phyloP scores from a whole-genome alignment of 768 basidiomycete species.

The Ramaria sp. region DNA sequence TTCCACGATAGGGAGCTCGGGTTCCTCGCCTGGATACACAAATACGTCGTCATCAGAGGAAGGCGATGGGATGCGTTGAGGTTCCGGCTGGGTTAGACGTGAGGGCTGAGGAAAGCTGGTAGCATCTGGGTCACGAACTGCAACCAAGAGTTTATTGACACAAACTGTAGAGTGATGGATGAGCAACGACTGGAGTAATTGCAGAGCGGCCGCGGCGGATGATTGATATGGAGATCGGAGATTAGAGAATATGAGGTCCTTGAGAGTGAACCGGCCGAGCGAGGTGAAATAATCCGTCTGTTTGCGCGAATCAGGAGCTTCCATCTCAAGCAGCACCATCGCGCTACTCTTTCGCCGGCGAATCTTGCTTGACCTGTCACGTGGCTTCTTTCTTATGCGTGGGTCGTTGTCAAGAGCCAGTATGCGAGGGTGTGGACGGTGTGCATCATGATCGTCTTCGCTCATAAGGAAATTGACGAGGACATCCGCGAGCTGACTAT shows the following conservation, averaged over 20 bases:
- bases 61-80: slow-evolving; percentile 1
- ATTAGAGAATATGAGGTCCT: slow-evolving; percentile 78
- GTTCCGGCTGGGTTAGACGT: slow-evolving; percentile 19
- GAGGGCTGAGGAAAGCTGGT: slow-evolving; percentile 64
- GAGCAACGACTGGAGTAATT: slow-evolving; percentile 70
- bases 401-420: slow-evolving; percentile 18
- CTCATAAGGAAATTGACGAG: slow-evolving; percentile 73
- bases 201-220: slow-evolving; percentile 66
- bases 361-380: slow-evolving; percentile 31
- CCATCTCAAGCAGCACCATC: slow-evolving; percentile 82
- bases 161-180: slow-evolving; percentile 53
- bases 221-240: slow-evolving; percentile 54
- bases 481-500: slow-evolving; percentile 56
- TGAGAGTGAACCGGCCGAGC: slow-evolving; percentile 81
- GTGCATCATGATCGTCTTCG: slow-evolving; percentile 68
- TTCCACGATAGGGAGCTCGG: slow-evolving; percentile 14
- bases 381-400: not conserved
- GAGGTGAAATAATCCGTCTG: slow-evolving; percentile 79
- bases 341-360: slow-evolving; percentile 75
- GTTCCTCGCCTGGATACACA: slow-evolving; percentile 27
- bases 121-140: slow-evolving; percentile 57
- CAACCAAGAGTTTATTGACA: slow-evolving; percentile 56
- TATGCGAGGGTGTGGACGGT: slow-evolving; percentile 30
- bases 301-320: slow-evolving; percentile 54
- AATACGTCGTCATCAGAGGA: slow-evolving; percentile 27